Evolutionary conservation across 805 yeast species (phyloP), one percentile per base, ranked within the genome.

Genomic region (Saccharomycopsis schoenii): DNA sequence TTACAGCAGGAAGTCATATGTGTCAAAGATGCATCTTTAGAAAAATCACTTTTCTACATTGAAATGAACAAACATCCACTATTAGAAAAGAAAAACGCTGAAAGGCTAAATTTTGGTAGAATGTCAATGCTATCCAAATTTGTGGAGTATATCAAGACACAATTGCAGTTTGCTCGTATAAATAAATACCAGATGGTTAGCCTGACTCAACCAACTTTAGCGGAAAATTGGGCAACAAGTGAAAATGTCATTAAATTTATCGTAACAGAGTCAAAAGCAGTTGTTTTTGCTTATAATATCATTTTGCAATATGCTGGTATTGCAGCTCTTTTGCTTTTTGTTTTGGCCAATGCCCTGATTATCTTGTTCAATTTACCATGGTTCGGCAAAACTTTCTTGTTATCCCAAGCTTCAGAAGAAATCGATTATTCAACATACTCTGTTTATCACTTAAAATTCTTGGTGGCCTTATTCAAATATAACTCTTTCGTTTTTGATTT

Each of bases 1-100:
- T 79, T 78, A 62, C 97, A 91, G 71, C 89, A 87, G 73, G 99
- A 94, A 76, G 96, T 93, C 11, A 74, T 90, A 50, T 94, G 99
- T 71, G 80, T 90, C 59, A 85, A 84, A 58, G 82, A 82, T 34
- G 94, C 97, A 14, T 81, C 83, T 17, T 71, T 77, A 60, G 81
- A 82, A 34, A 83, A 86, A 69, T 80, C 96, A 0, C 71, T 85
- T 56, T 92, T 96, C 88, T 82, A 76, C 67, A 73, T 92, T 65
- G 97, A 91, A 69, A 74, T 74, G 62, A 86, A 86, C 67, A 69
- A 71, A 29, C 86, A 85, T 70, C 88, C 87, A 15, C 67, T 73
- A 60, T 70, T 79, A 55, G 50, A n/a, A 61, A 57, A 1, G 69
- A 70, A 24, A 67, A 62, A 55, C n/a, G 66, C 63, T 59, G 70